These are phyloP conservation scores for Elongisporangium undulatum DNA, from an alignment of 352 stramenopile genomes.

Conservation along the genomic window DNA sequence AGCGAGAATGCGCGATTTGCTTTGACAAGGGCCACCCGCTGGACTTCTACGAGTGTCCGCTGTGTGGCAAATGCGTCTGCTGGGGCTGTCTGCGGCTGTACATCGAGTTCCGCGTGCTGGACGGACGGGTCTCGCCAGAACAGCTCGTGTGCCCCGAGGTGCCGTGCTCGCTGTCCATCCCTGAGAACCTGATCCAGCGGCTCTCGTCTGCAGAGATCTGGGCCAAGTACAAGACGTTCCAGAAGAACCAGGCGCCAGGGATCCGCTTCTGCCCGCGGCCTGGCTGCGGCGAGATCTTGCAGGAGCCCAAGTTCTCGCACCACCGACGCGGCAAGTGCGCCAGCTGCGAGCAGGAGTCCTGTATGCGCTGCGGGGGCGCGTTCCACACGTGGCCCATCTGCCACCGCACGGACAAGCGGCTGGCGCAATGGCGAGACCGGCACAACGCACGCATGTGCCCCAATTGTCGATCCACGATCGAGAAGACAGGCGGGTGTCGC, in stretches of 20 bases:
- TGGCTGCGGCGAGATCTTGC: slow-evolving; percentile 50
- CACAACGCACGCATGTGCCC: slow-evolving; percentile 74
- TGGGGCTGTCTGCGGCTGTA: background rate
- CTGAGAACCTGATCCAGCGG: slow-evolving; percentile 43
- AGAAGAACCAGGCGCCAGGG: slow-evolving; percentile 55
- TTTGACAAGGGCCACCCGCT: background rate
- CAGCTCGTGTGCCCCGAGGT: slow-evolving; percentile 70
- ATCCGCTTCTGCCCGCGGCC: slow-evolving; percentile 70
- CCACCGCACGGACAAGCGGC: slow-evolving; percentile 58
- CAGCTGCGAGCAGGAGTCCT: slow-evolving; percentile 47
- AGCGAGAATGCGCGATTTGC: background rate
- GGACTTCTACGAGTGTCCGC: background rate
- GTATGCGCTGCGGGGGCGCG: slow-evolving; percentile 57
- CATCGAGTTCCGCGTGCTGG: slow-evolving; percentile 22
- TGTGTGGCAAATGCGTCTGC: background rate
- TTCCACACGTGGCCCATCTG: slow-evolving; percentile 55
- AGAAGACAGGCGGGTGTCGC: slow-evolving; percentile 80
- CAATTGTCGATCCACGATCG: slow-evolving; percentile 62
- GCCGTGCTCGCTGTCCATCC: slow-evolving; percentile 41
- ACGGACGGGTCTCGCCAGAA: slow-evolving; percentile 66
- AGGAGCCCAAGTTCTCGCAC: slow-evolving; percentile 49
- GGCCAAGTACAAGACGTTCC: slow-evolving; percentile 60
- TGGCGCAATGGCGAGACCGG: slow-evolving; percentile 58
- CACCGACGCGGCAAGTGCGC: slow-evolving; percentile 38
- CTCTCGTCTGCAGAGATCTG: slow-evolving; percentile 42